A percentile compares a stretch with the other conserved stretches of the same genome.
Conservation (phyloP, 345 rosid genomes). For the Gossypium arboreum region DNA sequence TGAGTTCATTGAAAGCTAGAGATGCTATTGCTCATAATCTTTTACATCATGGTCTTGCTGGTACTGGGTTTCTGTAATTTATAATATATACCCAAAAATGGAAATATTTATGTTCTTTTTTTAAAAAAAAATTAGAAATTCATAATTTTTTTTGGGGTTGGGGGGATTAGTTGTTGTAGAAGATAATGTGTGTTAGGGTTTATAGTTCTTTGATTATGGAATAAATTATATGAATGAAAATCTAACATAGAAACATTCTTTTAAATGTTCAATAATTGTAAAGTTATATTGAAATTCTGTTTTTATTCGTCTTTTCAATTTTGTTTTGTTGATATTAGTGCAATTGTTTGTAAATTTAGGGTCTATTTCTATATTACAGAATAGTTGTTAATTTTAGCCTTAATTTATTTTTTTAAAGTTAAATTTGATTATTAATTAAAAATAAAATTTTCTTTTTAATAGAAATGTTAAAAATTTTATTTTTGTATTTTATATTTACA, state of each 20-base stretch:
- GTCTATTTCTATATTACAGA: too few relatives aligned
- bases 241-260: background rate
- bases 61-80: constrained; percentile 5
- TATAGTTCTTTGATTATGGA: background rate
- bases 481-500: too few relatives aligned
- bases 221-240: background rate
- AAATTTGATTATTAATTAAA: too few relatives aligned
- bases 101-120: background rate
- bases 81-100: background rate
- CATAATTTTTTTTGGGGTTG: background rate
- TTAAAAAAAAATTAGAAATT: background rate
- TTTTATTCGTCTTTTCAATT: background rate
- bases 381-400: too few relatives aligned
- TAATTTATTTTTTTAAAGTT: too few relatives aligned
- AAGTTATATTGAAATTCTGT: background rate
- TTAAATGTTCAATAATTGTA: background rate
- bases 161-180: background rate
- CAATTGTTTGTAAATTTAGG: background rate
- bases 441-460: too few relatives aligned
- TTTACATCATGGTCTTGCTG: constrained; percentile 6
- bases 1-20: constrained; percentile 1
- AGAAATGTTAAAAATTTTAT: accelerated
- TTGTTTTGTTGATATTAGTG: background rate
- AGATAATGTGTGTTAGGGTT: background rate
- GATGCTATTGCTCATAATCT: constrained; percentile 12